These are phyloP conservation scores for Aspergillus niger DNA, from an alignment of 2,329 filamentous ascomycete species.

Conservation along the genomic window DNA sequence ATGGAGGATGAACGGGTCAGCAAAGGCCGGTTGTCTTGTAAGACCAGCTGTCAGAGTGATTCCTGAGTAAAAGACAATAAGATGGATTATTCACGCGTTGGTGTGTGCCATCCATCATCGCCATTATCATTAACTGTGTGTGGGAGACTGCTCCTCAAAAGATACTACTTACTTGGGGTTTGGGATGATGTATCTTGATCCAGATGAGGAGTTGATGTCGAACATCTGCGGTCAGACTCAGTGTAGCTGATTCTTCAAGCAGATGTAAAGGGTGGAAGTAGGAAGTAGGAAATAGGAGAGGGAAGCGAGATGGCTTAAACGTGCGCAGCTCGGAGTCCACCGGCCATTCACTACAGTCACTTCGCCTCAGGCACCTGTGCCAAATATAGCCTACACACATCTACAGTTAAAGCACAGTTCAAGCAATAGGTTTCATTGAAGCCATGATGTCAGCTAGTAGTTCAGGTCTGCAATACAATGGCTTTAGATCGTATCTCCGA, in stretches of 20 bases:
- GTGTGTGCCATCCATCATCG: too few species aligned
- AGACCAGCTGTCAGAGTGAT: too few species aligned
- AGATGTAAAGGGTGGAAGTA: background rate
- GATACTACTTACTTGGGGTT: too few species aligned
- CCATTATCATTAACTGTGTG: too few species aligned
- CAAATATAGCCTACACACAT: background rate
- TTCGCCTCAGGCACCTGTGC: background rate
- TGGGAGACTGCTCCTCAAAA: too few species aligned
- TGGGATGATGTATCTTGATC: too few species aligned
- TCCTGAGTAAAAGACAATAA: too few species aligned
- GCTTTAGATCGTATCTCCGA: background rate
- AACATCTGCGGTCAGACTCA: too few species aligned
- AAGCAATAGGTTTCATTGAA: constrained; percentile 23
- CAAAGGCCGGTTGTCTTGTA: too few species aligned
- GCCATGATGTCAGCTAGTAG: constrained; percentile 19
- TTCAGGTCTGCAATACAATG: background rate
- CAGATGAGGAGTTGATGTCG: too few species aligned
- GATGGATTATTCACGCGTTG: too few species aligned
- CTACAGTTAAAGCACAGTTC: background rate
- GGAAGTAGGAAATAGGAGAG: background rate
- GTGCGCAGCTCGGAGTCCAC: background rate
- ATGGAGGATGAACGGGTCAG: background rate
- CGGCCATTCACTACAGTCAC: background rate
- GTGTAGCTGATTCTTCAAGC: too few species aligned
- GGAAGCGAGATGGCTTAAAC: background rate